Evolutionary conservation across 2,329 filamentous ascomycete genomes (phyloP).

Genomic region (Trichophyton verrucosum): DNA sequence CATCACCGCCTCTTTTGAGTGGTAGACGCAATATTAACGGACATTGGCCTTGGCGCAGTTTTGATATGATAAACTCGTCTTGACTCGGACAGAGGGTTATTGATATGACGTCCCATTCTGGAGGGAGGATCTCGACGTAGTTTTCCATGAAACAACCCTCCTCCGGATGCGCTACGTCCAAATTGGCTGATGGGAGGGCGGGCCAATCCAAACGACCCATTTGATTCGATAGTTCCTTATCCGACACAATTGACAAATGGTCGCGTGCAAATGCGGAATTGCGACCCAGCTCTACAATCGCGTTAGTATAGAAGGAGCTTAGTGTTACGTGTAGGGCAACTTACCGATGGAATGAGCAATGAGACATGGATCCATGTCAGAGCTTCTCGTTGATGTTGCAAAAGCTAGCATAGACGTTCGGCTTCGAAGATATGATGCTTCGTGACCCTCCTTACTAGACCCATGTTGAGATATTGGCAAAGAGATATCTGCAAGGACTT

Average conservation of each 20-base stretch:
- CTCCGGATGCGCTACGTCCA: constrained; percentile 25
- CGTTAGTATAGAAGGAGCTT: constrained; percentile 1
- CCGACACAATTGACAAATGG: constrained; percentile 29
- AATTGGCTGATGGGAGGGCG: constrained; percentile 15
- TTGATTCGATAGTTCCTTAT: constrained; percentile 33
- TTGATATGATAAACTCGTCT: constrained; percentile 81
- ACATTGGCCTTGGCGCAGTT: constrained; percentile 58
- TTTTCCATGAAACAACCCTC: constrained; percentile 60
- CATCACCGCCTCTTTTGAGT: constrained; percentile 65
- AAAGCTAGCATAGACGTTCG: constrained; percentile 32
- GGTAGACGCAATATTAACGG: constrained; percentile 83
- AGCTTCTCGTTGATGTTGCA: constrained; percentile 23
- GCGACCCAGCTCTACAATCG: constrained; percentile 26
- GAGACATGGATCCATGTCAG: constrained; percentile 10
- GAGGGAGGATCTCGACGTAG: constrained; percentile 75
- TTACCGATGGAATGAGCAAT: constrained; percentile 31
- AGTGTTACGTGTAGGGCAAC: not conserved
- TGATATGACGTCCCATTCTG: constrained; percentile 73
- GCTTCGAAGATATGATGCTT: constrained; percentile 28
- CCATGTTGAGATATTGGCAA: constrained; percentile 23
- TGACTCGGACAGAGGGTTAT: constrained; percentile 68
- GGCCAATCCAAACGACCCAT: constrained; percentile 42
- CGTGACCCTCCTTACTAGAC: constrained; percentile 30
- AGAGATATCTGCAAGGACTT: constrained; percentile 24
- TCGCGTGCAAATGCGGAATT: constrained; percentile 32